Evolutionary conservation across 305 asterid species (phyloP).

Genomic region (Fraxinus sp.): DNA sequence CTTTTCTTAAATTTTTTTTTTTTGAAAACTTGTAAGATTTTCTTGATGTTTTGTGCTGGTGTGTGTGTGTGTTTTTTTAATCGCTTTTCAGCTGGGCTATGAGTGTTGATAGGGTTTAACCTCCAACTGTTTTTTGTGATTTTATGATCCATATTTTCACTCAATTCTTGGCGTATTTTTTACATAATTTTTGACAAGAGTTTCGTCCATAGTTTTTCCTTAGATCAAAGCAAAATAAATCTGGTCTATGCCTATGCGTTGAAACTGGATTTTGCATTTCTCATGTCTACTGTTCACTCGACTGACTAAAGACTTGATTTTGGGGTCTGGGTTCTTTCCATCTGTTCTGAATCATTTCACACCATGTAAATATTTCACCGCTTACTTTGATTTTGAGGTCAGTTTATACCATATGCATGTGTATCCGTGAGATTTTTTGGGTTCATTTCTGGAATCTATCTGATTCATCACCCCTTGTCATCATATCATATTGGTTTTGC

Average conservation of each 20-base stretch:
- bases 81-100: constrained; percentile 16
- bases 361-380: constrained; percentile 17
- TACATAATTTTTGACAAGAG: constrained; percentile 21
- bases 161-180: constrained; percentile 25
- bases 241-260: constrained; percentile 27
- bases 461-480: constrained; percentile 23
- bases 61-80: not conserved
- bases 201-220: constrained; percentile 23
- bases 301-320: constrained; percentile 36
- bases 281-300: constrained; percentile 44
- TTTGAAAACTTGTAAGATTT: not conserved
- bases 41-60: not conserved
- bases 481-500: constrained; percentile 26
- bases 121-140: constrained; percentile 35
- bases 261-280: constrained; percentile 26
- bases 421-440: constrained; percentile 11
- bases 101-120: constrained; percentile 15
- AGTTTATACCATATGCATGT: constrained; percentile 21
- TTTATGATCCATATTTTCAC: constrained; percentile 34
- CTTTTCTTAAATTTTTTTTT: constrained; percentile 7
- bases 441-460: constrained; percentile 27
- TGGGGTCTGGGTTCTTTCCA: constrained; percentile 28
- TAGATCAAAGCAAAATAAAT: constrained; percentile 37
- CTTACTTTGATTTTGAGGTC: constrained; percentile 26
- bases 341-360: constrained; percentile 14